phyloP scores from a whole-genome alignment of 192 early-diverging fungal species.

The Lobosporangium transversale region DNA sequence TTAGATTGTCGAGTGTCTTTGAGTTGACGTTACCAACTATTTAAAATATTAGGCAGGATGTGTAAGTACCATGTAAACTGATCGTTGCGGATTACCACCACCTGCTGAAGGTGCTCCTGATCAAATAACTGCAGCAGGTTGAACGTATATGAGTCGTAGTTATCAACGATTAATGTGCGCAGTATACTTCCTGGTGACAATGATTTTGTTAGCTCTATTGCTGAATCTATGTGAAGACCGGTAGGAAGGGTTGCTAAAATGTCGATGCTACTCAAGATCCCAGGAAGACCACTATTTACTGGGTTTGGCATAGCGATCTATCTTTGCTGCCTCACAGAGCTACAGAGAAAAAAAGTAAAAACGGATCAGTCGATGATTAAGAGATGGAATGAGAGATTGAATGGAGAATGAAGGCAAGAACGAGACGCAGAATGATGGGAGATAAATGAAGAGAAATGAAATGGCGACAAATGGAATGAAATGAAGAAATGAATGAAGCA shows the following conservation, averaged over 20 bases:
- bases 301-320: too few species aligned
- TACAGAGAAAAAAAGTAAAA: too few species aligned
- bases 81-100: slow-evolving; percentile 92
- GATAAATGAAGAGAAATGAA: too few species aligned
- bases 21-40: too few species aligned
- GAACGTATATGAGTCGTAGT: slow-evolving; percentile 98
- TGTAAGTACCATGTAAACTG: slow-evolving; percentile 88
- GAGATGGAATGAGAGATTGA: too few species aligned
- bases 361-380: too few species aligned
- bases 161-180: slow-evolving; percentile 88
- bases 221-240: not conserved
- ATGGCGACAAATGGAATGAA: not conserved
- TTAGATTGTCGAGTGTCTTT: too few species aligned
- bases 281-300: too few species aligned
- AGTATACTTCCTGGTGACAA: slow-evolving; percentile 12
- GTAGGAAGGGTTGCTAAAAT: not conserved
- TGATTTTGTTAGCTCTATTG: not conserved
- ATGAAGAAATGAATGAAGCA: slow-evolving; percentile 1
- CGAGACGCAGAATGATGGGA: slow-evolving; percentile 11
- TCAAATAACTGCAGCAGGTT: slow-evolving; percentile 86
- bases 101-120: slow-evolving; percentile 52
- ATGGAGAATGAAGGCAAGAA: slow-evolving; percentile 10
- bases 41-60: too few species aligned
- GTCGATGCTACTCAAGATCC: too few species aligned
- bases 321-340: too few species aligned